Percentiles rank a stretch among this genome's conserved stretches.
Evolutionary conservation across 371 early-diverging fungal genomes (phyloP).

Genomic region (Massospora cicadina): DNA sequence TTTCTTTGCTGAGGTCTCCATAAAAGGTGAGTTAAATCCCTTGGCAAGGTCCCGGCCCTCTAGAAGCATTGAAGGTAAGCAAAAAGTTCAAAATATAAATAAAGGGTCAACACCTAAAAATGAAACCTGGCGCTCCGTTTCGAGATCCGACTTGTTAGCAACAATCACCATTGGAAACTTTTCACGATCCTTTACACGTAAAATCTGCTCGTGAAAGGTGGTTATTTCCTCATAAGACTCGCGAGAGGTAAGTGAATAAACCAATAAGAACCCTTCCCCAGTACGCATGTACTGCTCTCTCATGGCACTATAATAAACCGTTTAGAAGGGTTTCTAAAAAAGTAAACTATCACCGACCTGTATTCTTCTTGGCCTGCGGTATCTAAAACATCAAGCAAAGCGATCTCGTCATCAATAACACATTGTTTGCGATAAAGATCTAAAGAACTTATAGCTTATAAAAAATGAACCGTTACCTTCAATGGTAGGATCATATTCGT

Average conservation of each 20-base stretch:
- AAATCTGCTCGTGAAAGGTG: conserved; percentile 54
- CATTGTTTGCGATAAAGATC: conserved; percentile 85
- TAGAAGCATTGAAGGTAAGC: conserved; percentile 5
- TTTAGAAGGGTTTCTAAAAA: neutral
- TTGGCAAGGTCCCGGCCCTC: conserved; percentile 75
- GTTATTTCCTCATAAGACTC: conserved; percentile 63
- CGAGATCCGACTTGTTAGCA: conserved; percentile 90
- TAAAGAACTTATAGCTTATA: conserved; percentile 12
- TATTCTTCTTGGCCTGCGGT: conserved; percentile 92
- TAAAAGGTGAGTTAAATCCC: conserved; percentile 53
- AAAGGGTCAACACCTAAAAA: conserved; percentile 22
- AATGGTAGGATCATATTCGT: conserved; percentile 89
- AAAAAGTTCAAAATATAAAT: no score
- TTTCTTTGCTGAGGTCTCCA: conserved; percentile 85
- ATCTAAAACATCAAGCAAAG: conserved; percentile 74
- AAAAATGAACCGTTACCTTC: conserved; percentile 31
- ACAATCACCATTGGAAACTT: conserved; percentile 75
- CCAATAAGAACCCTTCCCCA: conserved; percentile 73
- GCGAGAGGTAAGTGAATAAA: conserved; percentile 58
- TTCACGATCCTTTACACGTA: conserved; percentile 63
- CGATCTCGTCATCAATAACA: conserved; percentile 61
- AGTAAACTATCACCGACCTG: conserved; percentile 25
- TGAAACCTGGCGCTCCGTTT: conserved; percentile 56
- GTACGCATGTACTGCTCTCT: conserved; percentile 48
- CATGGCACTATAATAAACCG: conserved; percentile 11